Conservation (phyloP, 306 rosid genomes). For the Canavalia gladiata region DNA sequence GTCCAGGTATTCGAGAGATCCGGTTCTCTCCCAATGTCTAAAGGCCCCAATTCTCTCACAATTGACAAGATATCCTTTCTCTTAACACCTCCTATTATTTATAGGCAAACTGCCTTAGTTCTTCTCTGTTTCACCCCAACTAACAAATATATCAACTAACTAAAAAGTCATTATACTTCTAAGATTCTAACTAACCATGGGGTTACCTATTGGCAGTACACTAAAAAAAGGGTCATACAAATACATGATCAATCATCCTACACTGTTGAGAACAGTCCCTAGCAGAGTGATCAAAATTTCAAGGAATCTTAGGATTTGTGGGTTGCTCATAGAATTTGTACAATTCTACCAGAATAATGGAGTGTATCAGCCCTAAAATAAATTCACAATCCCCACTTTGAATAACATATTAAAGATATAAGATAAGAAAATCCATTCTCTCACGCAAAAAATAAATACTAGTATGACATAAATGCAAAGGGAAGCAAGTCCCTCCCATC, state of each 20-base stretch:
- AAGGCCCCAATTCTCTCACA: too few relatives aligned
- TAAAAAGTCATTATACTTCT: too few relatives aligned
- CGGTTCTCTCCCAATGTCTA: too few relatives aligned
- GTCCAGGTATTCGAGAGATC: too few relatives aligned
- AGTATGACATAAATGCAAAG: background rate
- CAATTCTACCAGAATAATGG: slow-evolving; percentile 1
- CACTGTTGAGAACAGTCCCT: background rate
- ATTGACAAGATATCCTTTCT: too few relatives aligned
- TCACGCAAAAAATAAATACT: background rate
- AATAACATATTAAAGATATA: slow-evolving; percentile 14
- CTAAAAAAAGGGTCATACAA: background rate
- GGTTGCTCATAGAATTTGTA: background rate
- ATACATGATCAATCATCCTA: background rate
- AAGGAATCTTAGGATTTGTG: slow-evolving; percentile 5
- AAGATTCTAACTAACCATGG: too few relatives aligned
- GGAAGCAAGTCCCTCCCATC: background rate
- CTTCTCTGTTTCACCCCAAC: too few relatives aligned
- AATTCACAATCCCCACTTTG: too few relatives aligned
- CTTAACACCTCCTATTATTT: too few relatives aligned
- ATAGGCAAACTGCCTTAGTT: too few relatives aligned
- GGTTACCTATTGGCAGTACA: background rate
- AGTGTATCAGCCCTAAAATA: slow-evolving; percentile 1
- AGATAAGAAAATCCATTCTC: background rate
- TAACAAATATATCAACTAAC: too few relatives aligned
- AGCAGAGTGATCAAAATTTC: background rate